A percentile compares a stretch with the other conserved stretches of the same genome.
Conservation (phyloP, 352 stramenopile genomes). For the Thalassiosira oceanica region DNA sequence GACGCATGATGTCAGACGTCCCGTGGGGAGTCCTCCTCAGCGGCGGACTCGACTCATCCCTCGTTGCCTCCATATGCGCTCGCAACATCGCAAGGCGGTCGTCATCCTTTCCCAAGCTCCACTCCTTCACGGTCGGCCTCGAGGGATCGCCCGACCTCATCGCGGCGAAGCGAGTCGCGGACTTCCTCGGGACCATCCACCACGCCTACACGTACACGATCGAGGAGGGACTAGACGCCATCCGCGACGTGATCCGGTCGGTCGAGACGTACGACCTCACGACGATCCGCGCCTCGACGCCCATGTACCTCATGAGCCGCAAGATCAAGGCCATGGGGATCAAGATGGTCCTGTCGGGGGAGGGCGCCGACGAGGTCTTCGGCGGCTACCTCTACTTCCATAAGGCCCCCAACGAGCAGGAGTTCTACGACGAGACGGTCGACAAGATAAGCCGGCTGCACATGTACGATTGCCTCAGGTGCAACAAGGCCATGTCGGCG, state of each 20-base stretch:
- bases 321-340: slow-evolving; percentile 99
- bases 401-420: slow-evolving; percentile 92
- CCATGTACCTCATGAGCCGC: slow-evolving; percentile 99
- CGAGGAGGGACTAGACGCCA: slow-evolving; percentile 95
- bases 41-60: slow-evolving; percentile 95
- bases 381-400: slow-evolving; percentile 99
- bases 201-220: slow-evolving; percentile 98
- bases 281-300: slow-evolving; percentile 95
- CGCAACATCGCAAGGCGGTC: slow-evolving; percentile 85
- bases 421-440: slow-evolving; percentile 92
- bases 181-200: slow-evolving; percentile 97
- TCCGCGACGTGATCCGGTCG: slow-evolving; percentile 96
- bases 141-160: slow-evolving; percentile 94
- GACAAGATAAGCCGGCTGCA: slow-evolving; percentile 95
- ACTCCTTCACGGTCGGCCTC: slow-evolving; percentile 98
- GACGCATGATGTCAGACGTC: slow-evolving; percentile 98
- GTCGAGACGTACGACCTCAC: slow-evolving; percentile 98
- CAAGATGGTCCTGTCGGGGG: slow-evolving; percentile 98
- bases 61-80: slow-evolving; percentile 95
- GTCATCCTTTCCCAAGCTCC: slow-evolving; percentile 87
- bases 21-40: slow-evolving; percentile 97
- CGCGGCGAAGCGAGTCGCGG: slow-evolving; percentile 93
- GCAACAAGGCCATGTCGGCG: slow-evolving; percentile 97
- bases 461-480: slow-evolving; percentile 97
- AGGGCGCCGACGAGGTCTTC: slow-evolving; percentile 98